Evolutionary conservation across 2,329 filamentous ascomycete genomes (phyloP), one percentile per base, ranked within the genome.

Genomic region (Epichloe sp.): DNA sequence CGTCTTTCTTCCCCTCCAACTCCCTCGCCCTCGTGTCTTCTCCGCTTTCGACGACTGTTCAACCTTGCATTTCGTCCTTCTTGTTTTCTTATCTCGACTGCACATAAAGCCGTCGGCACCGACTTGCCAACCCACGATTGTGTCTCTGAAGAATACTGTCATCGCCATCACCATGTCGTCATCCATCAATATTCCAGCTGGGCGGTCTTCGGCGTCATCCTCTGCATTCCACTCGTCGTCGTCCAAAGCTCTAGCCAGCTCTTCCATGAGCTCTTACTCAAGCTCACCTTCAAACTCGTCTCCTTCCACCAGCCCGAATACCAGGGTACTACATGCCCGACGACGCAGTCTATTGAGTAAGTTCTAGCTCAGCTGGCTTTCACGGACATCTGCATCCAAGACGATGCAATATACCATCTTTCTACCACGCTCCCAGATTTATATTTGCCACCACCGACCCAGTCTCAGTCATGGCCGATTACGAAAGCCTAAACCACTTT

Each of bases 121-220:
- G 11, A 12, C 38, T 36, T 26, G 45, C 38, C 12, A 38, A 19
- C 44, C 47, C 21, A 34, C 40, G 36, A 26, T 46, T 44, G 26
- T 37, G 12, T 49, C 38, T 43, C 34, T 40, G 31, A 31, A 31
- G 31, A 31, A 31, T 11, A 31, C 23, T 36, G 23, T 31, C 26
- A 48, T 45, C 50, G 53, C 44, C 56, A 53, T 59, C 56, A 67
- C 56, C 58, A 81, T 84, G 80, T 82, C 81, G 54, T 82, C 82
- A 53, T 85, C 81, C 54, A 87, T 87, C 68, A 73, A 77, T 57
- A 88, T 88, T 59, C 83, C 83, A 59, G 66, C 67, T 55, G 68
- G 60, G 43, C 64, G 64, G 41, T 64, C 66, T 48, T 64, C 66
- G 45, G 60, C 63, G 38, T 63, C 64, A 23, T 56, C 62, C 36